phyloP scores from a whole-genome alignment of 495 filamentous ascomycete genomes.

The Aspergillus panamensis region DNA sequence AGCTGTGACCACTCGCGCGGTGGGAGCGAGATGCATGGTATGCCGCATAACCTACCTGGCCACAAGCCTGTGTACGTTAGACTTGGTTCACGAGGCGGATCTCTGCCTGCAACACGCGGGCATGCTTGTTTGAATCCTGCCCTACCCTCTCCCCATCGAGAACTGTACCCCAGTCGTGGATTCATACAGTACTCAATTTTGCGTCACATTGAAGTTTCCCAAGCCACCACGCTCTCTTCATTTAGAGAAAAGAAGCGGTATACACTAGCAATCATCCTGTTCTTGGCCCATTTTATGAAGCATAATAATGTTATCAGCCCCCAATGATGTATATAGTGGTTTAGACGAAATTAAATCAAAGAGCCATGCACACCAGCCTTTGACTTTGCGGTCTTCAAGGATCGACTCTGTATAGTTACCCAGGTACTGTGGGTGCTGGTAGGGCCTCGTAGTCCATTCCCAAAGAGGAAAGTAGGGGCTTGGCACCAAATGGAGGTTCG shows the following conservation, averaged over 20 bases:
- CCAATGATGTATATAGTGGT: constrained; percentile 20
- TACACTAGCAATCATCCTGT: neutral
- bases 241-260: neutral
- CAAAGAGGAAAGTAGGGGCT: constrained; percentile 10
- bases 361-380: neutral
- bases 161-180: neutral
- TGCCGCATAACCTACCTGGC: neutral
- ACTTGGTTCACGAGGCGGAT: neutral
- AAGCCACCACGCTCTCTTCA: neutral
- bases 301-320: constrained; percentile 4
- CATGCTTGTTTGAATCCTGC: neutral
- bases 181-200: neutral
- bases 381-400: neutral
- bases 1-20: neutral
- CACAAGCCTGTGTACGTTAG: neutral
- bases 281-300: constrained; percentile 1
- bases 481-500: constrained; percentile 8
- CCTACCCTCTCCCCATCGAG: neutral
- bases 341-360: constrained; percentile 9
- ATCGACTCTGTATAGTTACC: no score
- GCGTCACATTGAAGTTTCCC: neutral
- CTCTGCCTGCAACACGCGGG: neutral
- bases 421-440: neutral
- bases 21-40: neutral
- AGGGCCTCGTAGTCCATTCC: constrained; percentile 8